Base-by-base conservation (phyloP, 2,329 filamentous ascomycete genomes). In the Raffaelea ambrosiae region DNA sequence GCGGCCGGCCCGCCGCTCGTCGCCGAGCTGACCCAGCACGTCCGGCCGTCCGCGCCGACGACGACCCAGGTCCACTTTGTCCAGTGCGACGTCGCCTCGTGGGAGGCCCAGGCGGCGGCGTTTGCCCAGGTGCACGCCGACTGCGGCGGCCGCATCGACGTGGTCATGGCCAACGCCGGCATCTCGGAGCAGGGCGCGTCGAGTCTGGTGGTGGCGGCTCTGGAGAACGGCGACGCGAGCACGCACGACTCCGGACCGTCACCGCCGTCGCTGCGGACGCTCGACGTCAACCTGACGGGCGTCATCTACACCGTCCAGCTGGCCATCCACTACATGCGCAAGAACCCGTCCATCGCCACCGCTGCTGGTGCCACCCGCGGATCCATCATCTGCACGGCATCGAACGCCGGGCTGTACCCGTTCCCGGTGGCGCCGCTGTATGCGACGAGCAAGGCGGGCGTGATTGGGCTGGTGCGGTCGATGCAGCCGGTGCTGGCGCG, bases 401-500 rank as follows among this genome's bases (percentile, higher is more conserved):
- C 72, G 4, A 76, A 75, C 55, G 72, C 71, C 2, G 74, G 73
- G 0, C 44, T 77, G 1, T 77, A 77, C 51, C 64, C 72, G 0
- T 74, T 77, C 47, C 67, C 72, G 0, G 65, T 70, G 2, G 70
- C 71, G 2, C 74, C 74, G 1, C 53, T 76, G 5, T 77, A 77
- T 52, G 66, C 69, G 3, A 64, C 68, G 3, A 65, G 68, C 13
- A 77, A 77, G 52, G 60, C 64, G 41, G 74, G 63, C 9, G 61
- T 76, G 1, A 61, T 77, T n/a, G 69, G 68, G 0, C 64, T 76
- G 1, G 72, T 76, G 7, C 63, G 73, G n/a, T 70, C 72, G 0
- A 58, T 73, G 14, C 68, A 65, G 2, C 56, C 54, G n/a, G 53
- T 63, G 0, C 57, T 77, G 2, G 64, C 59, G 26, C 55, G 52